Base-by-base conservation (phyloP, 441 rosid genomes). In the Rhodomyrtus psidioides region DNA sequence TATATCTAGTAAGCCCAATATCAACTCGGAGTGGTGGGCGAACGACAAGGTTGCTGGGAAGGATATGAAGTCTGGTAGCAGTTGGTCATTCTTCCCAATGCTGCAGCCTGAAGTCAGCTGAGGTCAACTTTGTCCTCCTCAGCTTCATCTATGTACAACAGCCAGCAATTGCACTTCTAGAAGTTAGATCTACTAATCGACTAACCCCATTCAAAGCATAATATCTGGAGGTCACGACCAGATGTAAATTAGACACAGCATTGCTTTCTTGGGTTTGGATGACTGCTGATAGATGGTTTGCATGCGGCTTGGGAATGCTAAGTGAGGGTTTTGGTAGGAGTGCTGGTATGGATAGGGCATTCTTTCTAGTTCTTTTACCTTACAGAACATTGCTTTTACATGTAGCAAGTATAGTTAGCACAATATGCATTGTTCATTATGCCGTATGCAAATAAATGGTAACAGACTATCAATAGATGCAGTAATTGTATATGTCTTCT, bases 61-160 rank as follows among this genome's bases (percentile, higher is more conserved):
- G 91, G 94, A 93, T 81, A 88, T 88, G 87, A 90, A 88, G 76
- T 91, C 93, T 57, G 86, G 95, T 83, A 91, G 91, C 88, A 92
- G 88, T 87, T 96, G 98, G 99, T 94, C 95, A 84, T 95, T 97
- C 94, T 96, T 95, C 93, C 98, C 98, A 2, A 88, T 94, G 89
- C 92, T 96, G 90, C 97, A 95, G 88, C 95, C 99, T 74, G 95
- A 92, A 88, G 92, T 94, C 83, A 92, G 94, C 91, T 96, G 92
- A 96, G 86, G 86, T 82, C 39, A 19, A 44, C 39, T 55, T 59
- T 51, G 8, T 17, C 51, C 87, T 27, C 54, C 54, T 27, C 51
- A 79, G 54, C 46, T 82, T 82, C n/a, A 53, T 81, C 17, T 42
- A 39, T 23, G 49, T n/a, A 62, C n/a, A 39, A 65, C 26, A 44